Conservation (phyloP, 495 filamentous ascomycete species). For the Penicillium nucicola region DNA sequence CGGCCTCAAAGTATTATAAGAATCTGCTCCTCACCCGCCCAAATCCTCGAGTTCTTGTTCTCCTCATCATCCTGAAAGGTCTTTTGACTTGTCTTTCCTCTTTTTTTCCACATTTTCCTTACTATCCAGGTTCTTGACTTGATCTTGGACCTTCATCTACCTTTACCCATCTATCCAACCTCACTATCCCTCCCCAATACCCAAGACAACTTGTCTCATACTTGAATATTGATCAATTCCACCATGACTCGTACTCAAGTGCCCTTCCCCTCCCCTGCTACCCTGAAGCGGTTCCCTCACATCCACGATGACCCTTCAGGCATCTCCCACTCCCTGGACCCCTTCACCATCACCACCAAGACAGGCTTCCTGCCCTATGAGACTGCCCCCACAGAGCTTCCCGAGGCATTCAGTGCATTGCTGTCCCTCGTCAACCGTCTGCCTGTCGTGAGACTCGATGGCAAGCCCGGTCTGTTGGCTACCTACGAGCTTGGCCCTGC, state of each 20-base stretch:
- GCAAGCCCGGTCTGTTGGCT: constrained; percentile 74
- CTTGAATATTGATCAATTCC: not conserved
- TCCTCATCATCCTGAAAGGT: constrained; percentile 11
- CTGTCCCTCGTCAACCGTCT: constrained; percentile 68
- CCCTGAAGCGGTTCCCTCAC: constrained; percentile 53
- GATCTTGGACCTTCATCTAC: constrained; percentile 22
- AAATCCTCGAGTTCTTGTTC: constrained; percentile 18
- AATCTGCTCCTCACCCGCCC: constrained; percentile 34
- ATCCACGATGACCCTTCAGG: constrained; percentile 54
- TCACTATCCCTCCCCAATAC: not conserved
- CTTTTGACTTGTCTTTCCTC: constrained; percentile 3
- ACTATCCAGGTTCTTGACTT: constrained; percentile 31
- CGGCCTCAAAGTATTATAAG: constrained; percentile 60
- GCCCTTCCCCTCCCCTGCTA: constrained; percentile 30
- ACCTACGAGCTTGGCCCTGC: constrained; percentile 65
- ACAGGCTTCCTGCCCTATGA: constrained; percentile 65
- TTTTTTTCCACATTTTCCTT: constrained; percentile 13
- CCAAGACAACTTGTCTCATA: not conserved
- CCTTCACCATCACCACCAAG: constrained; percentile 85
- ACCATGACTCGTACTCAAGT: constrained; percentile 32
- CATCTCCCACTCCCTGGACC: constrained; percentile 54
- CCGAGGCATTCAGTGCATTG: constrained; percentile 65
- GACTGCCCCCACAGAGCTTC: constrained; percentile 41
- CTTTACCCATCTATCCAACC: constrained; percentile 29
- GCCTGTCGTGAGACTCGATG: constrained; percentile 67